phyloP scores from a whole-genome alignment of 805 yeast species.

The Candida odintsovae region DNA sequence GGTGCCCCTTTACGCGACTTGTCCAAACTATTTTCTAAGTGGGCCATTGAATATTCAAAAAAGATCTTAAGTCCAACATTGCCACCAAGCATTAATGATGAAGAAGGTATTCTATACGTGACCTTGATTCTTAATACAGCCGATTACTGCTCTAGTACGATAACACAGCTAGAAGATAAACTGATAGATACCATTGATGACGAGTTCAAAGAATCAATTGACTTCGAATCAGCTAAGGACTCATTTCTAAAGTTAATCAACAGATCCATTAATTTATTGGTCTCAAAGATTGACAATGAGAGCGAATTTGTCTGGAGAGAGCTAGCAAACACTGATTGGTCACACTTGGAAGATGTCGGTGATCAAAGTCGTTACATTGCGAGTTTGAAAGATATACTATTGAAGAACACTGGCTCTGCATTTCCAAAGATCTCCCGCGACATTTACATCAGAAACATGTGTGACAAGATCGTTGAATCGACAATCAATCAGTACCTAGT shows the following conservation, averaged over 20 bases:
- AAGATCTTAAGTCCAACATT: constrained; percentile 44
- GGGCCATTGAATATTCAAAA: constrained; percentile 54
- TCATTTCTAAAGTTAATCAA: constrained; percentile 53
- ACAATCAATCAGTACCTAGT: constrained; percentile 50
- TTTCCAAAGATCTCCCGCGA: constrained; percentile 61
- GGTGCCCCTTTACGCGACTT: constrained; percentile 38
- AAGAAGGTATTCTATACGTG: constrained; percentile 58
- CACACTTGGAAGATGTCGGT: constrained; percentile 50
- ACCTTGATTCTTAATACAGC: constrained; percentile 81
- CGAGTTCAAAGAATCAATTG: constrained; percentile 34
- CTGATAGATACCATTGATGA: constrained; percentile 37
- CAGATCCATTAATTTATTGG: constrained; percentile 47
- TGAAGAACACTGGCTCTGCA: constrained; percentile 40
- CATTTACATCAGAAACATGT: constrained; percentile 62
- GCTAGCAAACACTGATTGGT: constrained; percentile 75
- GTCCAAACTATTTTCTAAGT: constrained; percentile 55
- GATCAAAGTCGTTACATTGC: constrained; percentile 68
- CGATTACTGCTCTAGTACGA: constrained; percentile 78
- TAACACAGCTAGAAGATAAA: constrained; percentile 68
- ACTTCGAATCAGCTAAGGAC: constrained; percentile 52
- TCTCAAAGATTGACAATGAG: constrained; percentile 54
- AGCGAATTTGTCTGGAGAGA: constrained; percentile 77
- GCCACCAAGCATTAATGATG: constrained; percentile 39
- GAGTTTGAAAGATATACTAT: constrained; percentile 46
- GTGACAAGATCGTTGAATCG: constrained; percentile 71